These are phyloP conservation scores for Boletus edulis DNA, from an alignment of 768 basidiomycete genomes.

Conservation along the genomic window DNA sequence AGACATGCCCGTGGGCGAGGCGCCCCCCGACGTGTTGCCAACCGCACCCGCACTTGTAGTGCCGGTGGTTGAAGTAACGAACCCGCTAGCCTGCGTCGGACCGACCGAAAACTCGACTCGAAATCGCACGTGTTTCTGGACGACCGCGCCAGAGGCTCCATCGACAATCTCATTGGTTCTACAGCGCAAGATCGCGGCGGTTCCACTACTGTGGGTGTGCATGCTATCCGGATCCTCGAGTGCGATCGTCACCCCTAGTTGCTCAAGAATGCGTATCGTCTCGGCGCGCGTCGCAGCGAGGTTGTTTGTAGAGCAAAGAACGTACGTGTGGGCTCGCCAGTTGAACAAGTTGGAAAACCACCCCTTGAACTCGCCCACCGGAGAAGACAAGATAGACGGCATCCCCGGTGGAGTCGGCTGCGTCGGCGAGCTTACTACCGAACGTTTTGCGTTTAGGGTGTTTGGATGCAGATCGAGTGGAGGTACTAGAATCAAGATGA, in stretches of 20 bases:
- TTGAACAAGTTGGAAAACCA: slow-evolving; percentile 92
- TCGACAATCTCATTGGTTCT: slow-evolving; percentile 49
- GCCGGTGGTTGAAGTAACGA: slow-evolving; percentile 16
- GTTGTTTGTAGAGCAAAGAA: slow-evolving; percentile 57
- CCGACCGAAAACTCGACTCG: slow-evolving; percentile 67
- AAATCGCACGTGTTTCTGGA: slow-evolving; percentile 79
- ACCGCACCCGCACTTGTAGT: too few species aligned
- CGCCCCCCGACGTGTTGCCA: too few species aligned
- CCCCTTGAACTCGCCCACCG: slow-evolving; percentile 63
- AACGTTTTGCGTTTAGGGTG: not conserved
- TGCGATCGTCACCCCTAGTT: slow-evolving; percentile 59
- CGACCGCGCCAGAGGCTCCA: slow-evolving; percentile 34
- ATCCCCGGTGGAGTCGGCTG: slow-evolving; percentile 38
- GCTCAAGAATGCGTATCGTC: slow-evolving; percentile 60
- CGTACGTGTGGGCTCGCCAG: slow-evolving; percentile 68
- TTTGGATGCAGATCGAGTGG: slow-evolving; percentile 41
- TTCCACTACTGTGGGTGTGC: slow-evolving; percentile 34
- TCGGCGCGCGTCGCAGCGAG: slow-evolving; percentile 62
- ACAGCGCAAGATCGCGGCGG: slow-evolving; percentile 46
- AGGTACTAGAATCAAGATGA: slow-evolving; percentile 40
- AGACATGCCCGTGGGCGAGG: slow-evolving; percentile 23
- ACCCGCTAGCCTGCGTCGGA: slow-evolving; percentile 22
- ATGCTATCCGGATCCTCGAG: slow-evolving; percentile 45
- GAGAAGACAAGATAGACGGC: slow-evolving; percentile 56
- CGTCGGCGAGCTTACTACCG: slow-evolving; percentile 41